These are phyloP conservation scores for Forsythia viridissima DNA, from an alignment of 257 asterid species.

Conservation along the genomic window DNA sequence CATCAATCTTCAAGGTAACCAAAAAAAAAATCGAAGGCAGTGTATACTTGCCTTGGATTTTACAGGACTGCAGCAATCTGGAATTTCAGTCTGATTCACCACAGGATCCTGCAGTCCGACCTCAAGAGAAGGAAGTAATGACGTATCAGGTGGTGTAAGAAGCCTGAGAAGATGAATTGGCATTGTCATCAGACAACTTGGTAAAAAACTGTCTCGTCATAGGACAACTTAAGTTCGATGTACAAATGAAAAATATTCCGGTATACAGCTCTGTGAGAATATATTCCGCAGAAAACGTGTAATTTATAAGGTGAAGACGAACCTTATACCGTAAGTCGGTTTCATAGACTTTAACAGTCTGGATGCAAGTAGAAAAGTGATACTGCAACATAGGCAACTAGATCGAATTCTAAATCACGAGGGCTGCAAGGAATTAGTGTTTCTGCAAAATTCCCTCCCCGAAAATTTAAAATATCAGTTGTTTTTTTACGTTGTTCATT, in stretches of 20 bases:
- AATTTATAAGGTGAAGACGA: background rate
- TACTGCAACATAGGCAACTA: background rate
- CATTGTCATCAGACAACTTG: background rate
- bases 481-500: no score
- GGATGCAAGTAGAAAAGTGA: no score
- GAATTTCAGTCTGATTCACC: slow-evolving; percentile 18
- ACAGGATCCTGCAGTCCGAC: slow-evolving; percentile 26
- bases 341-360: no score
- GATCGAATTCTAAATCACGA: no score
- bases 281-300: background rate
- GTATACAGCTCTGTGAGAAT: background rate
- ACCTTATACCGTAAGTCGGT: background rate
- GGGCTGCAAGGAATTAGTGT: background rate
- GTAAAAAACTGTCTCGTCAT: background rate
- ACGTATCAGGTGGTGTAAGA: slow-evolving; percentile 45
- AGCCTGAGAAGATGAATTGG: slow-evolving; percentile 48
- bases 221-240: background rate
- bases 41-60: slow-evolving; percentile 44
- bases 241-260: background rate
- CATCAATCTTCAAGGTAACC: background rate
- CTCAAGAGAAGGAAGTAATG: slow-evolving; percentile 40
- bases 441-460: no score
- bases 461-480: no score
- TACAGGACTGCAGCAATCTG: slow-evolving; percentile 5
- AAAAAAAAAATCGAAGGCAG: background rate